Evolutionary conservation across 495 filamentous ascomycete species (phyloP), one percentile per base, ranked within the genome.

Genomic region (Penicillium coffeae): DNA sequence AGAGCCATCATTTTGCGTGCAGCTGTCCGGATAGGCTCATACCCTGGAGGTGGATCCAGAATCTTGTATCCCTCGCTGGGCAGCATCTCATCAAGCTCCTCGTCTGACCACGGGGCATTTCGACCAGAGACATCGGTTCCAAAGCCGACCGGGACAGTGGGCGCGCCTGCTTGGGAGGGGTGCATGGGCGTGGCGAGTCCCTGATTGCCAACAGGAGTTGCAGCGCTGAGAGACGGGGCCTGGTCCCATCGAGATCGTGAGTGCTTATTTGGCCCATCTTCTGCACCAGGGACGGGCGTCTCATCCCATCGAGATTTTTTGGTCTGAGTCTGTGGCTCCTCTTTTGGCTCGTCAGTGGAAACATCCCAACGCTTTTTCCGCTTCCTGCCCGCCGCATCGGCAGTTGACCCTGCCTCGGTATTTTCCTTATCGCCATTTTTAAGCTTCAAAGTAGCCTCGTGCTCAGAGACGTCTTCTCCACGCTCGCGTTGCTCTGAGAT

Each of bases 321-420:
- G 38, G 80, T 65, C 66, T 86, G 87, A 1, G 75, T 52, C 45
- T 84, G 81, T 4, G 78, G 64, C 33, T 77, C 54, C 2, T 74
- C 64, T 15, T 64, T 63, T 12, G 71, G 68, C 9, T 73, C 64
- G 18, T 75, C 74, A 3, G 77, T 72, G 21, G 81, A 67, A 12
- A 90, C 80, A 73, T 95, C 92, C 93, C 93, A 97, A 61, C 93
- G 78, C 73, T 93, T 90, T 76, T 95, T 96, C 54, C 89, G 82
- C 77, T 91, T 95, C 45, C 84, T 78, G 3, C 84, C 84, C 16
- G 78, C 66, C 2, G 76, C 84, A 14, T 76, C 71, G 42, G 82
- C 86, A 19, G 86, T 82, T 13, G 85, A 80, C 8, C 85, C 84
- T 43, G 81, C 74, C 18, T 93, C 81, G 37, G 72, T 75, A 55